Evolutionary conservation across 2,329 filamentous ascomycete genomes (phyloP), one percentile per base, ranked within the genome.

Genomic region (Colletotrichum cereale): DNA sequence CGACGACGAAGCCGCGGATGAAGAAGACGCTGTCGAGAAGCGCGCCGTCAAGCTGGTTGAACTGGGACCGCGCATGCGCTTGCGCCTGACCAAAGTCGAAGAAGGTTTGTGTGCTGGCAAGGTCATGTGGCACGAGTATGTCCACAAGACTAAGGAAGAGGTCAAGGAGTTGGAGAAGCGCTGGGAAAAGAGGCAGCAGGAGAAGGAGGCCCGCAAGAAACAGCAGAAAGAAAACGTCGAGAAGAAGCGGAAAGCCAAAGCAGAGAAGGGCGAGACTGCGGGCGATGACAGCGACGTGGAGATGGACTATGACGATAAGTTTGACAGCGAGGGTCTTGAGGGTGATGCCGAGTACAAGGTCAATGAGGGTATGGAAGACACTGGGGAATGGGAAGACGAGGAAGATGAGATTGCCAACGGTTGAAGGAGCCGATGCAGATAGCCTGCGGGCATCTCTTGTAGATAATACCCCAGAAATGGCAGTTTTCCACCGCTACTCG

Each of bases 121-220:
- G 80, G 89, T 97, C 67, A 93, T 99, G 93, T 99, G 96, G 96
- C 96, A 99, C 81, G 95, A 98, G 79, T 97, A 94, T 79, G 91
- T 98, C 64, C 89, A 92, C 79, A 99, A 99, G 87, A 90, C 90
- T 8, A 90, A 90, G 76, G 88, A 89, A 24, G 95, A 99, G 80
- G 84, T 94, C 67, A 89, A 91, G 78, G 89, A 92, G 74, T 83
- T 98, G 76, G 95, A 98, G 76, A 89, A 91, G 84, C 88, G 90
- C 75, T 98, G 96, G 93, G 92, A 95, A 75, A 84, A 92, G 82
- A 88, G 90, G 77, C 88, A 89, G 68, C 89, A 91, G 77, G 93
- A 96, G 80, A 98, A 97, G 85, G 95, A 95, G 68, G 89, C 89
- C 67, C 87, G 96, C 74, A 92, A 90, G 83, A 91, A 91, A 79